These are phyloP conservation scores for Berkeleyomyces rouxiae DNA, from an alignment of 2,329 filamentous ascomycete species.

Conservation along the genomic window DNA sequence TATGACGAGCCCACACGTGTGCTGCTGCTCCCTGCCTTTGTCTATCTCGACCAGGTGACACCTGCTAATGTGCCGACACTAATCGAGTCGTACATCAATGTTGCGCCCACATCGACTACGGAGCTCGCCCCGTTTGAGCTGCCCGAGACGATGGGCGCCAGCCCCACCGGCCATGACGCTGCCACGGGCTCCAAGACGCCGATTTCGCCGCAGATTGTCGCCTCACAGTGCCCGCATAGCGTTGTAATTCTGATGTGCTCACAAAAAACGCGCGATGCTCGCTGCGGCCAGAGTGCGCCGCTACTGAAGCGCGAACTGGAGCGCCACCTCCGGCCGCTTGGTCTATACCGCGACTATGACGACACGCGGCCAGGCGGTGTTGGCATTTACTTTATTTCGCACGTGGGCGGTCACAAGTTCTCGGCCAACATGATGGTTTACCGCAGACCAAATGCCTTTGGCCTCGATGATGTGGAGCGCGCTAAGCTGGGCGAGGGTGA, in stretches of 20 bases:
- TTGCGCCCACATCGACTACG: slow-evolving; percentile 55
- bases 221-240: slow-evolving; percentile 55
- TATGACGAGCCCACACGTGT: slow-evolving; percentile 59
- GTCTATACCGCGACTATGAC: slow-evolving; percentile 70
- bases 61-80: slow-evolving; percentile 56
- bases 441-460: slow-evolving; percentile 44
- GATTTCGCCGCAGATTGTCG: slow-evolving; percentile 16
- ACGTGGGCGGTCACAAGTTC: slow-evolving; percentile 95
- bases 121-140: slow-evolving; percentile 32
- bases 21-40: slow-evolving; percentile 72
- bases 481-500: slow-evolving; percentile 17
- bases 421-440: slow-evolving; percentile 90
- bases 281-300: slow-evolving; percentile 86
- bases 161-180: slow-evolving; percentile 20
- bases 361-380: slow-evolving; percentile 84
- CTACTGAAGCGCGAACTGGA: slow-evolving; percentile 79
- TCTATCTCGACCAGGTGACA: slow-evolving; percentile 66
- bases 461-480: slow-evolving; percentile 25
- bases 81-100: slow-evolving; percentile 52
- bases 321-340: slow-evolving; percentile 68
- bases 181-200: background rate
- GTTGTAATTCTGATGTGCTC: slow-evolving; percentile 87
- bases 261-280: slow-evolving; percentile 82
- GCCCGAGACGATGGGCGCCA: slow-evolving; percentile 21
- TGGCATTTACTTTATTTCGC: slow-evolving; percentile 89